A percentile compares a stretch with the other conserved stretches of the same genome.
phyloP scores from a whole-genome alignment of 192 early-diverging fungal genomes.

The Coemansia sp. region DNA sequence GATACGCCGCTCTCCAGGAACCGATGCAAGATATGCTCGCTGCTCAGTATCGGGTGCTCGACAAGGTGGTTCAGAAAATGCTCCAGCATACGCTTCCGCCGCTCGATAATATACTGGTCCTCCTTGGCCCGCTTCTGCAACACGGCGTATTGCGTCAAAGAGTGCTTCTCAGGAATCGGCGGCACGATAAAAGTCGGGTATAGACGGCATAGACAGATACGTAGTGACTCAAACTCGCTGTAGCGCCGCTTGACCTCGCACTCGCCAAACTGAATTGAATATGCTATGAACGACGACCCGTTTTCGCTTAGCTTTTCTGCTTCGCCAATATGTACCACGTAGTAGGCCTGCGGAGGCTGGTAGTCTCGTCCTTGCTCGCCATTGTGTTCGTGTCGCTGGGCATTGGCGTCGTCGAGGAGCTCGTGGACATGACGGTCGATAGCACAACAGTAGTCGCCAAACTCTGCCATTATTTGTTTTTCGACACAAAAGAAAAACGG shows the following conservation, averaged over 20 bases:
- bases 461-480: constrained; percentile 38
- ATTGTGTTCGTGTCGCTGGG: constrained; percentile 28
- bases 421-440: constrained; percentile 56
- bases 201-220: constrained; percentile 73
- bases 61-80: constrained; percentile 91
- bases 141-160: constrained; percentile 67
- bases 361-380: constrained; percentile 31
- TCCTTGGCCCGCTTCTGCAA: constrained; percentile 90
- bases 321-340: constrained; percentile 49
- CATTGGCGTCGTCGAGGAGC: constrained; percentile 49
- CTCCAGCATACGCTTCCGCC: constrained; percentile 91
- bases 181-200: constrained; percentile 91
- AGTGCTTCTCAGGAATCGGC: constrained; percentile 98
- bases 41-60: constrained; percentile 82
- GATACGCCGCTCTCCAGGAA: constrained; percentile 84
- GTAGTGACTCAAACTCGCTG: constrained; percentile 94
- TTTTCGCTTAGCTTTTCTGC: constrained; percentile 51
- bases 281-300: constrained; percentile 53
- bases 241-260: constrained; percentile 80
- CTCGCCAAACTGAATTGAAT: constrained; percentile 51
- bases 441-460: constrained; percentile 56
- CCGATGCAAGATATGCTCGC: constrained; percentile 89
- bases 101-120: constrained; percentile 87
- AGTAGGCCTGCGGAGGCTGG: constrained; percentile 47
- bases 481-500: not conserved